Evolutionary conservation across 2,329 filamentous ascomycete genomes (phyloP).

Genomic region (Penicillium hordei): DNA sequence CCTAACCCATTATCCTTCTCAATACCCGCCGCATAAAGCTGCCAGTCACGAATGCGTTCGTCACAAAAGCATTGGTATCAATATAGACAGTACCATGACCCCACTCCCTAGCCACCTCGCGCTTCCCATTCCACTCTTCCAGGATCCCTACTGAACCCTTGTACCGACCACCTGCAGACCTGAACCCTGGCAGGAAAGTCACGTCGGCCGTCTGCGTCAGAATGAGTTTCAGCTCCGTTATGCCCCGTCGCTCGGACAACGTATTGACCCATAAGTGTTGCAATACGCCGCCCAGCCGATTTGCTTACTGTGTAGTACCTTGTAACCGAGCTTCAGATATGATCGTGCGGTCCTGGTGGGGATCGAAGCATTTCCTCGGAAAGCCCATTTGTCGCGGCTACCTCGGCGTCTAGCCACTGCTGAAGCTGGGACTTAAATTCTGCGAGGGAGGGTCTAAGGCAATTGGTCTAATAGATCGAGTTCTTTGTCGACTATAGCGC

Average conservation of each 20-base stretch:
- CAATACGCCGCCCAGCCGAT: constrained; percentile 33
- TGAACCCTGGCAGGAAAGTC: constrained; percentile 42
- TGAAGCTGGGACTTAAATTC: constrained; percentile 41
- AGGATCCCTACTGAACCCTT: constrained; percentile 37
- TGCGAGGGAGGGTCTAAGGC: constrained; percentile 29
- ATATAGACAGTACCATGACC: constrained; percentile 34
- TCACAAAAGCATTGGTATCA: constrained; percentile 41
- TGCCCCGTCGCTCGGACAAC: constrained; percentile 28
- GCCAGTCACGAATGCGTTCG: constrained; percentile 41
- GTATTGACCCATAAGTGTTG: constrained; percentile 31
- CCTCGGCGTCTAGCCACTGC: constrained; percentile 38
- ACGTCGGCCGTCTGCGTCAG: constrained; percentile 41
- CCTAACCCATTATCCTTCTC: constrained; percentile 37
- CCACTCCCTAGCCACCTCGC: constrained; percentile 34
- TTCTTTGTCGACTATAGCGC: constrained; percentile 36
- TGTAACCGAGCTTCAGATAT: constrained; percentile 38
- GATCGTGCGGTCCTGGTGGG: constrained; percentile 34
- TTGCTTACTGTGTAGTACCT: constrained; percentile 27
- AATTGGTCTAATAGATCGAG: constrained; percentile 26
- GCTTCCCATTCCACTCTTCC: constrained; percentile 37
- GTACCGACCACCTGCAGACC: constrained; percentile 25
- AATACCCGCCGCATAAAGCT: constrained; percentile 38
- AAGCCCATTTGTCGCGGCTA: constrained; percentile 22
- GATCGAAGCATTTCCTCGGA: constrained; percentile 23
- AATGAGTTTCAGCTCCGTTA: constrained; percentile 37